Evolutionary conservation across 2,329 filamentous ascomycete genomes (phyloP), one percentile per base, ranked within the genome.

Genomic region (Septoria petroselini): DNA sequence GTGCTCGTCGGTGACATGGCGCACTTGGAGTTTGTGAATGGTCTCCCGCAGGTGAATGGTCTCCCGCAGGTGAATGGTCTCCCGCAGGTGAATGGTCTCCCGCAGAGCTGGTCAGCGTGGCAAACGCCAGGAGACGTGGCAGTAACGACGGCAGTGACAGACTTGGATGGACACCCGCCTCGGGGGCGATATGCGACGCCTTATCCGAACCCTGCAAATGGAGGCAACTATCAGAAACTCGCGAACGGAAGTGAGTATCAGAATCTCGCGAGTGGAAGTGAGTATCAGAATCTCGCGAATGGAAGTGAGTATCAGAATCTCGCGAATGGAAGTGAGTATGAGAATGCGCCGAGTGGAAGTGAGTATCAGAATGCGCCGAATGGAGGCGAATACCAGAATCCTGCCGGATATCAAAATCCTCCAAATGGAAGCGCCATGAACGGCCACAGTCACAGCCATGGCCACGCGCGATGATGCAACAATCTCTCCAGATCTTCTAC

Each of bases 41-140:
- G 50, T 2, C 14, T 61, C 14, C 57, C 58, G 6, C n/a, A n/a
- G n/a, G 12, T 61, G 29, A 48, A 49, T 18, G 44, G 50, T 2
- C 14, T 61, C 14, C 57, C 58, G n/a, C n/a, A n/a, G n/a, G n/a
- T n/a, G n/a, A n/a, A n/a, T n/a, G n/a, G n/a, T n/a, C n/a, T n/a
- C n/a, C n/a, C n/a, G n/a, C n/a, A n/a, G n/a, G n/a, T n/a, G n/a
- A n/a, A n/a, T n/a, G n/a, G n/a, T 42, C 49, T 4, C 54, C 5
- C 57, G 9, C 51, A 58, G 5, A 54, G 54, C 30, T 60, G 58
- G 58, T 42, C 47, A 3, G 27, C 52, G 17, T 60, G 58, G 58
- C 58, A 60, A 41, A 41, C 41, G 1, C 37, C 53, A 4, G 27
- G 12, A 2, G 17, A 25, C 3, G 34, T 46, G 15, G 40, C 49